These are phyloP conservation scores for Floccularia luteovirens DNA, from an alignment of 768 basidiomycete genomes.

Conservation along the genomic window DNA sequence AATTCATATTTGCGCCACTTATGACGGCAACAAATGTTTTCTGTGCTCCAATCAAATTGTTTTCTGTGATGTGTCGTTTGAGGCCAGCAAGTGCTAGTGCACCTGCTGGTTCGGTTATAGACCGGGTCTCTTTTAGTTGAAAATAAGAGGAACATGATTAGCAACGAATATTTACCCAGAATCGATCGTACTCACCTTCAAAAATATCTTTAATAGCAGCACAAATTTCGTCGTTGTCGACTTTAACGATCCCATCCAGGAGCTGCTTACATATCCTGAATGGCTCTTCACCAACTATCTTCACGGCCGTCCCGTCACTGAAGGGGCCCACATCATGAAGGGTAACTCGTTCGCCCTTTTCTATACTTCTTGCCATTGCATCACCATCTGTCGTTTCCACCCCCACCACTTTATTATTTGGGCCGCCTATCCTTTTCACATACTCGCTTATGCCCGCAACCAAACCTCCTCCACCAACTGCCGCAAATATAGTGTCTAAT, in stretches of 20 bases:
- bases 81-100: constrained; percentile 89
- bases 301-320: constrained; percentile 95
- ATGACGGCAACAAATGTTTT: constrained; percentile 89
- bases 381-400: constrained; percentile 96
- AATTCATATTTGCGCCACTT: constrained; percentile 99
- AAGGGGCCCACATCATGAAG: constrained; percentile 92
- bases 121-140: constrained; percentile 69
- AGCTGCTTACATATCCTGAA: constrained; percentile 87
- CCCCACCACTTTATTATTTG: constrained; percentile 74
- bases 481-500: constrained; percentile 80
- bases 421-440: constrained; percentile 86
- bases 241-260: constrained; percentile 76
- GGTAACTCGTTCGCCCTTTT: constrained; percentile 74
- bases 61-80: constrained; percentile 78
- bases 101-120: constrained; percentile 94
- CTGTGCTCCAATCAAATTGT: constrained; percentile 74
- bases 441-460: constrained; percentile 89
- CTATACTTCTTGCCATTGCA: constrained; percentile 83
- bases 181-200: constrained; percentile 51
- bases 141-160: not conserved
- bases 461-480: constrained; percentile 93
- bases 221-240: constrained; percentile 94
- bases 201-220: constrained; percentile 99
- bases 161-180: too few relatives aligned
- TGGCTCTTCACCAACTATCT: constrained; percentile 90